Evolutionary conservation across 441 rosid genomes (phyloP), one percentile per base, ranked within the genome.

Genomic region (Mallotus japonicus): DNA sequence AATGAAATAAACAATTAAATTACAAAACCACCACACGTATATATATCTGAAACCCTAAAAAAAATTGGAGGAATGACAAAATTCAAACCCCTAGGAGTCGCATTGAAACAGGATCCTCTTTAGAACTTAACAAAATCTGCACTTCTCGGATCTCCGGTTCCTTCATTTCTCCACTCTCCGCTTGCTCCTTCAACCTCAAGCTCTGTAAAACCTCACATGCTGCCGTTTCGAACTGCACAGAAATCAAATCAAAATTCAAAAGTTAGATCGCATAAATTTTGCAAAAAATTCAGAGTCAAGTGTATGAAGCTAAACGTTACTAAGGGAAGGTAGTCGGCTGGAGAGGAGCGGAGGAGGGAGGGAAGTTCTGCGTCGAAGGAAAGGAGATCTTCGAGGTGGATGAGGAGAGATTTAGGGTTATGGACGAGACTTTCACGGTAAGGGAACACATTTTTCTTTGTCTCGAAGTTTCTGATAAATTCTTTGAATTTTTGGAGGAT

Each of bases 281-380:
- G 47, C 10, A 4, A 44, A 44, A 44, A 44, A 9, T 0, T 44
- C 8, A 44, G 11, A 42, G 7, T 44, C 47, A 44, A 44, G 6
- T 7, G 7, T 44, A 44, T 44, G 1, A 44, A 44, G 47, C 22
- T 16, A 12, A 14, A 34, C 47, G 20, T 40, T 81, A 92, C 99
- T 75, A 92, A 80, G 44, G 97, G 96, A 62, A 95, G 86, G 69
- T 83, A 90, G 55, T 91, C 97, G 40, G 93, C 80, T 24, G 98
- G 98, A 47, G 92, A 78, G 44, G 97, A 86, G 8, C 98, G 96
- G 69, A 92, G 82, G 72, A 88, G 78, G 62, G 89, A 86, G 20
- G 96, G 92, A 67, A 95, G 97, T 75, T 92, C 97, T 10, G 88
- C 84, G 59, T 90, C 95, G 79, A 95, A 91, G 71, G 94, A 79